Evolutionary conservation across 208 protist species (phyloP), one percentile per base, ranked within the genome.

Genomic region (Acanthamoeba polyphaga): DNA sequence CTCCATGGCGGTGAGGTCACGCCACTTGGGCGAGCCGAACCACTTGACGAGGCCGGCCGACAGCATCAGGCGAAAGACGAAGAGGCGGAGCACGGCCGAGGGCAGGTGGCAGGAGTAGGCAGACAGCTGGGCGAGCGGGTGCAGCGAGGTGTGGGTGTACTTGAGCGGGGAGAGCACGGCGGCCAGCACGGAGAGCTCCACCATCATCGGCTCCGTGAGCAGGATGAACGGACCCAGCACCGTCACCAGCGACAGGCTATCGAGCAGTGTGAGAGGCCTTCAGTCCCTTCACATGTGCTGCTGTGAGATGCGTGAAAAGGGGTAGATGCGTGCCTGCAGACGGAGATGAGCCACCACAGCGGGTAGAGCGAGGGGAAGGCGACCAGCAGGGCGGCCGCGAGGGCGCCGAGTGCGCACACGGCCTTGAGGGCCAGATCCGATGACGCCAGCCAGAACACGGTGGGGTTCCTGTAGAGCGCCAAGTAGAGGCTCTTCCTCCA

Each of bases 121-220:
- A 24, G 19, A 5, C 15, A 38, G 19, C 32, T 19, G 3, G 9
- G 55, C 13, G 55, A 38, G 38, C 3, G 38, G n/a, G n/a, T n/a
- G 38, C 38, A 38, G 38, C 38, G 80, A 24, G 46, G 78, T 87
- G 78, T 53, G 78, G 12, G 43, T 55, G 78, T 13, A 60, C 43
- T 89, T 89, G 13, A 89, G 49, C 34, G 80, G 80, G 27, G 80
- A 53, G 24, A 89, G 29, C 80, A 89, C 38, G 12, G 80, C 80
- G 9, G 80, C 80, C 27, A 89, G 38, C 34, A 32, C 15, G 19
- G 80, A 89, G 80, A 89, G 80, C 34, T 89, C 80, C 34, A 89
- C 80, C 80, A 89, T 89, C 80, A 89, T 89, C 80, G 80, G 80
- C 15, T 89, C 80, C 80, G 80, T 89, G 80, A 89, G 80, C 19